phyloP scores from a whole-genome alignment of 805 yeast species.

The Cyberlindnera sargentensis region DNA sequence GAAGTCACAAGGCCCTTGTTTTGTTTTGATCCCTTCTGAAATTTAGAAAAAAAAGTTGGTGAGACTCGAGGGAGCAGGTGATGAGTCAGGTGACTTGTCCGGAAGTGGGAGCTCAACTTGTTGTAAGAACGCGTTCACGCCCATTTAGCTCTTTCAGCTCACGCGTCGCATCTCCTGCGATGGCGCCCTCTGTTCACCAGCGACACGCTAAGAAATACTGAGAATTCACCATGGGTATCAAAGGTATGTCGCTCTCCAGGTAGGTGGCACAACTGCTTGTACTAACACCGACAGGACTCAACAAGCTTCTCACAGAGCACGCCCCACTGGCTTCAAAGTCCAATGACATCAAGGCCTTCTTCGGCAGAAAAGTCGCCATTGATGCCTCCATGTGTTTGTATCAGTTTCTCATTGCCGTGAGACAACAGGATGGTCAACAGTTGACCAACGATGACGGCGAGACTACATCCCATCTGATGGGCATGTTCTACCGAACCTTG shows the following conservation, averaged over 20 bases:
- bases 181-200: too few relatives aligned
- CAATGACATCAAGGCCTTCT: slow-evolving; percentile 75
- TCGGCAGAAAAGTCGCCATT: slow-evolving; percentile 96
- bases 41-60: too few relatives aligned
- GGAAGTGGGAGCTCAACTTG: too few relatives aligned
- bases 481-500: slow-evolving; percentile 91
- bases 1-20: too few relatives aligned
- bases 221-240: slow-evolving; percentile 38
- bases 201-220: too few relatives aligned
- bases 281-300: slow-evolving; percentile 49
- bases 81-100: too few relatives aligned
- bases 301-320: slow-evolving; percentile 79
- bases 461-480: slow-evolving; percentile 91
- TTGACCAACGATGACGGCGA: slow-evolving; percentile 84
- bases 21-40: too few relatives aligned
- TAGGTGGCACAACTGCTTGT: background rate
- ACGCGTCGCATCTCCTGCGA: background rate
- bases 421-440: slow-evolving; percentile 96
- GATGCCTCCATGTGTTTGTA: slow-evolving; percentile 94
- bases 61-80: too few relatives aligned
- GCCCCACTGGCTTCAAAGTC: slow-evolving; percentile 78
- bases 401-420: slow-evolving; percentile 91
- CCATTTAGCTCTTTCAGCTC: too few relatives aligned
- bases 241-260: slow-evolving; percentile 27
- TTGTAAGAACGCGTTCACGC: too few relatives aligned